Conservation (phyloP, 768 basidiomycete species). For the Hericium coralloides region DNA sequence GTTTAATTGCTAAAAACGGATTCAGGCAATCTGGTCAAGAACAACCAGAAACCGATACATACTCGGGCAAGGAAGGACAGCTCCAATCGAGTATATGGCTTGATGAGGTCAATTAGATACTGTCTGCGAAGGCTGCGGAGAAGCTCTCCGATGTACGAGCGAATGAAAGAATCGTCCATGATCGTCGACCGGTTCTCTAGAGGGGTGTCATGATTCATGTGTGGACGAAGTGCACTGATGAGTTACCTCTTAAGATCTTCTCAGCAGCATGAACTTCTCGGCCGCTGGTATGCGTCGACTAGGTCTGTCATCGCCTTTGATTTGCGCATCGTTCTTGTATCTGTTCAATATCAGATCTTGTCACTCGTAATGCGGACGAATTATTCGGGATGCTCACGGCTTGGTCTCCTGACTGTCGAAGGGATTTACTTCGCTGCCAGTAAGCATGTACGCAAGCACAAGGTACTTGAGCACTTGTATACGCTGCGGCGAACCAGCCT, state of each 20-base stretch:
- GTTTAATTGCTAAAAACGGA: slow-evolving; percentile 77
- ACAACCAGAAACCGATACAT: slow-evolving; percentile 6
- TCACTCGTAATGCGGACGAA: background rate
- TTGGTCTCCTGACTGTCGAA: slow-evolving; percentile 99
- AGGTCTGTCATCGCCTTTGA: slow-evolving; percentile 97
- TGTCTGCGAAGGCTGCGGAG: slow-evolving; percentile 90
- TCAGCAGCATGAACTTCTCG: slow-evolving; percentile 97
- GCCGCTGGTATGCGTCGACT: slow-evolving; percentile 91
- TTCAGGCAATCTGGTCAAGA: background rate
- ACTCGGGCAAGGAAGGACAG: slow-evolving; percentile 90
- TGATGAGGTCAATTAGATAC: slow-evolving; percentile 96
- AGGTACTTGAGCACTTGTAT: slow-evolving; percentile 98
- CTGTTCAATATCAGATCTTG: slow-evolving; percentile 28
- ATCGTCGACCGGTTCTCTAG: slow-evolving; percentile 90
- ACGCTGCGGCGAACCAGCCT: slow-evolving; percentile 91
- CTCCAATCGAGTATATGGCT: slow-evolving; percentile 93
- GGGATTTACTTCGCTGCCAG: slow-evolving; percentile 96
- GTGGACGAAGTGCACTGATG: background rate
- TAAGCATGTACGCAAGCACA: slow-evolving; percentile 96
- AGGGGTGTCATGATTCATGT: background rate
- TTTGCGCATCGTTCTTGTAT: slow-evolving; percentile 93
- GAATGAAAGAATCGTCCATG: slow-evolving; percentile 93
- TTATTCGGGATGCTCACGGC: slow-evolving; percentile 53
- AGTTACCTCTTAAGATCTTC: slow-evolving; percentile 78
- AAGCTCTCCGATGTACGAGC: slow-evolving; percentile 92